Base-by-base conservation (phyloP, 192 early-diverging fungal species). In the Backusella sp. region DNA sequence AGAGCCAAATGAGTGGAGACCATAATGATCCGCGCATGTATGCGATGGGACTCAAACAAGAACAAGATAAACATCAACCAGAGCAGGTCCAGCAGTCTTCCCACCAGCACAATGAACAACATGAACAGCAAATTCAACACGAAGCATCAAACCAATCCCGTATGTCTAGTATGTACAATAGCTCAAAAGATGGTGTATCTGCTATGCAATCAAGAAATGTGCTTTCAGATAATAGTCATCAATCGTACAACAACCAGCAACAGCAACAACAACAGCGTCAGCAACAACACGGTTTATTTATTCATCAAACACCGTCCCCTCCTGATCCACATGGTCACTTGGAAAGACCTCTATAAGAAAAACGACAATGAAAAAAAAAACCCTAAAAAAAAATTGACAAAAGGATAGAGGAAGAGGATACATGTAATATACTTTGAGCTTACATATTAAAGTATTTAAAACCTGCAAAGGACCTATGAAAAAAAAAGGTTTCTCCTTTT, bases 41-140 rank as follows among this genome's bases (percentile, higher is more conserved):
- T 59, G 9, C 53, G 4, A 26, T 59, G 7, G 9, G 21, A 17
- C 53, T 26, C 6, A 59, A 59, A 56, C 21, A 56, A 59, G 23
- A 59, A 26, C 53, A 59, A 59, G 53, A 59, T 59, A 23, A 59
- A 11, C 53, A 59, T 46, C 69, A 35, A 67, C 41, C 32, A 71
- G 14, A 71, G 14, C 41, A 41, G 17, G 12, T 42, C 6, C 26
- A 70, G 42, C 37, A 41, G 21, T 44, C 70, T 26, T 17, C 44
- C 15, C 70, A 5, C 8, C 67, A 68, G 34, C 67, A 68, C 28
- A 62, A 62, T n/a, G 56, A 62, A 4, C 67, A 68, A 12, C 67
- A 68, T 3, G 39, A 46, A 14, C 39, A 49, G 11, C 70, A 71
- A 32, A 36, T 41, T 30, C 56, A 62, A 14, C 56, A 62, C 12